Evolutionary conservation across 768 basidiomycete genomes (phyloP), one percentile per base, ranked within the genome.

Genomic region (Macrolepiota dolichaula): DNA sequence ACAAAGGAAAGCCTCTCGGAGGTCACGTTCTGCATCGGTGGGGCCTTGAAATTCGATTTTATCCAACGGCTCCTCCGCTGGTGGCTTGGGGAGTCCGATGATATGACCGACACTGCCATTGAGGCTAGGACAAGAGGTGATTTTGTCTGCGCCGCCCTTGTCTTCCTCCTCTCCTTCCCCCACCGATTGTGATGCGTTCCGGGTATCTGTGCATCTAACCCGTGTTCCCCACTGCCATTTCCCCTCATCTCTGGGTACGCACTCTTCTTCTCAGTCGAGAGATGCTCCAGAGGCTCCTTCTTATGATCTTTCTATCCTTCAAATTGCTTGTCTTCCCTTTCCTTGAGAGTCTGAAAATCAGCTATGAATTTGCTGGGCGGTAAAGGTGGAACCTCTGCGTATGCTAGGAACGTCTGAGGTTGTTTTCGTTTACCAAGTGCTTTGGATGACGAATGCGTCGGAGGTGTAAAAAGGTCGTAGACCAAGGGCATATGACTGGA

Each of bases 351-450:
- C 17, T 38, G 25, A 42, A 52, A 59, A 35, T 59, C 51, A 5
- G 15, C 7, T 19, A 47, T 60, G 22, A 5, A 7, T n/a, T 35
- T 29, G 19, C 59, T 42, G 2, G 27, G 40, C 4, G 58, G 51
- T 12, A 59, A 59, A 4, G 58, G 29, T 1, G 58, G 58, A 11
- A 59, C 25, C 15, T 57, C 57, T 25, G 50, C 46, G 29, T 49
- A 37, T 27, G 25, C 32, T 4, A 57, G 32, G 44, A 22, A 17
- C 15, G 13, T 10, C 22, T 1, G 37, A 10, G 15, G 13, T 40
- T 12, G 36, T 12, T 59, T 49, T 25, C 27, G 35, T 40, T 38
- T 27, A 1, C 2, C 17, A 24, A 25, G 11, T n/a, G 22, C 10
- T 19, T 59, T 27, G 9, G 58, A 52, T 15, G 51, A 27, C 1